phyloP scores from a whole-genome alignment of 345 rosid species.

The Citrus trifoliata region DNA sequence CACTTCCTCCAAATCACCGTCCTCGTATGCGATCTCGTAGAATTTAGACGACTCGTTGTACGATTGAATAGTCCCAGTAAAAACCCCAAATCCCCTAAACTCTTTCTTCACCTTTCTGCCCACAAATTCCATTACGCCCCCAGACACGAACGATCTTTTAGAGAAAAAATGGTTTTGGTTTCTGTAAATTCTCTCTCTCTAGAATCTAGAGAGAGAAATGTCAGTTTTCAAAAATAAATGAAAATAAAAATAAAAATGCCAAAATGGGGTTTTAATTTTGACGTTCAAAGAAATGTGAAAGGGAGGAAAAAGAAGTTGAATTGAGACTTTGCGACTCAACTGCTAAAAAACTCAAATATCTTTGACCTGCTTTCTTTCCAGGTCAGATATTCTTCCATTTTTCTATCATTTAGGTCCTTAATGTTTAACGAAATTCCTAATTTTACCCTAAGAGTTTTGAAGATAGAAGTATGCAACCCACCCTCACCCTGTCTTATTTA shows the following conservation, averaged over 20 bases:
- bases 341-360: background rate
- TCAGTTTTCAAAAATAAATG: background rate
- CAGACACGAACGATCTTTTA: background rate
- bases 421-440: background rate
- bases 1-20: conserved; percentile 64
- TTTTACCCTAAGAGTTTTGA: background rate
- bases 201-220: background rate
- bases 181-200: background rate
- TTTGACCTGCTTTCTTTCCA: background rate
- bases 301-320: background rate
- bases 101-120: conserved; percentile 60
- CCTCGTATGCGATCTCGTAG: conserved; percentile 58
- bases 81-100: conserved; percentile 42
- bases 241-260: background rate
- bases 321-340: background rate
- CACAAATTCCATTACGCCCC: conserved; percentile 51
- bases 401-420: background rate
- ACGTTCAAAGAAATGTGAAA: background rate
- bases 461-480: background rate
- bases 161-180: background rate
- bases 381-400: background rate
- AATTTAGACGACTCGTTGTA: conserved; percentile 52
- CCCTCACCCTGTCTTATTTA: too few species aligned
- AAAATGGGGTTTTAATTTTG: background rate
- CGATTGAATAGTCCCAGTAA: conserved; percentile 53